A percentile compares a stretch with the other conserved stretches of the same genome.
Evolutionary conservation across 106 monocot species (phyloP).

Genomic region (Apostasia shenzhenica): DNA sequence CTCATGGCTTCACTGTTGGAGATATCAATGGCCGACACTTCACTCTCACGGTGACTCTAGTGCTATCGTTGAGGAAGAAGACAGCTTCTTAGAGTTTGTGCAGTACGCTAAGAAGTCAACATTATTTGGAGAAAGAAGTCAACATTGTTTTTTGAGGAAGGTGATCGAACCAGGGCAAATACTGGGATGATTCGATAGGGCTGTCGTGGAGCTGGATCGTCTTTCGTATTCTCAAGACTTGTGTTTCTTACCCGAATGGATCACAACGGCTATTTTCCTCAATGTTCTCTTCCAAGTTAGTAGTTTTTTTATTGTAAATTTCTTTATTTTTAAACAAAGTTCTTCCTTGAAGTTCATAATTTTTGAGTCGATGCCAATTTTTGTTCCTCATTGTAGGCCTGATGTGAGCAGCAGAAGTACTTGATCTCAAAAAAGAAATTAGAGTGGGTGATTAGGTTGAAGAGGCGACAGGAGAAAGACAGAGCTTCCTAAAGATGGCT

Average conservation of each 20-base stretch:
- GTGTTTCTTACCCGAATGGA: slow-evolving; percentile 80
- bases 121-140: slow-evolving; percentile 41
- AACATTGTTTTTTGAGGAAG: slow-evolving; percentile 27
- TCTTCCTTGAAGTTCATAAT: too few species aligned
- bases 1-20: not conserved
- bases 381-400: slow-evolving; percentile 35
- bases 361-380: not conserved
- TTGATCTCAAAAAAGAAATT: slow-evolving; percentile 40
- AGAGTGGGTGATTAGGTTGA: slow-evolving; percentile 34
- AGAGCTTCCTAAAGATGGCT: slow-evolving; percentile 22
- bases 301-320: too few species aligned
- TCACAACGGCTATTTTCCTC: slow-evolving; percentile 81
- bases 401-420: slow-evolving; percentile 67
- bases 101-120: slow-evolving; percentile 51
- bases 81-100: slow-evolving; percentile 66
- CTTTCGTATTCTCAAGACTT: slow-evolving; percentile 73
- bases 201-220: slow-evolving; percentile 85
- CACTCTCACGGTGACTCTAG: not conserved
- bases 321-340: too few species aligned
- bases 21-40: not conserved
- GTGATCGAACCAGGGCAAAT: slow-evolving; percentile 10
- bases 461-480: slow-evolving; percentile 45
- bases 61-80: slow-evolving; percentile 22
- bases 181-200: slow-evolving; percentile 1
- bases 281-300: slow-evolving; percentile 83